Evolutionary conservation across 1,284 basidiomycete species (phyloP).

Genomic region (Quambalaria eucalypti): DNA sequence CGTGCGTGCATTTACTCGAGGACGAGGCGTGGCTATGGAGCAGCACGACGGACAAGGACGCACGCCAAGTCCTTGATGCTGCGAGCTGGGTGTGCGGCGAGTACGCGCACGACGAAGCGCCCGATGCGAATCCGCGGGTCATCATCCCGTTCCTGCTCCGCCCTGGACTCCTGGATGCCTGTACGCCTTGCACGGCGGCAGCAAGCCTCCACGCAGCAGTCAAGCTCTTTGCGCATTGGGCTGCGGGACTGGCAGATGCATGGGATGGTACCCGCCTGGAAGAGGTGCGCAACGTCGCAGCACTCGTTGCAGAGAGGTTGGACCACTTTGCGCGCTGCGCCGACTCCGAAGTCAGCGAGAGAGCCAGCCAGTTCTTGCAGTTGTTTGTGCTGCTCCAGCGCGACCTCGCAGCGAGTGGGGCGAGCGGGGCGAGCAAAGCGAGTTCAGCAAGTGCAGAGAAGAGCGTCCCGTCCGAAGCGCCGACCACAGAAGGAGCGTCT

Average conservation of each 20-base stretch:
- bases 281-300: slow-evolving; percentile 58
- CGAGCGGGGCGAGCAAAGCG: background rate
- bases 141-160: slow-evolving; percentile 54
- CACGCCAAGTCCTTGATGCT: slow-evolving; percentile 68
- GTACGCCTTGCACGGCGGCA: slow-evolving; percentile 9
- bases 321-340: slow-evolving; percentile 53
- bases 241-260: slow-evolving; percentile 60
- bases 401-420: too few relatives aligned
- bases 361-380: slow-evolving; percentile 71
- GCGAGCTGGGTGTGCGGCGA: slow-evolving; percentile 94
- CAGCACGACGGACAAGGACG: slow-evolving; percentile 10
- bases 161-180: slow-evolving; percentile 15
- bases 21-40: slow-evolving; percentile 53
- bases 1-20: slow-evolving; percentile 66
- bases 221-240: slow-evolving; percentile 81
- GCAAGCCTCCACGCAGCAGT: slow-evolving; percentile 68
- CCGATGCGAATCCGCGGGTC: slow-evolving; percentile 21
- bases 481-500: background rate
- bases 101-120: slow-evolving; percentile 55
- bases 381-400: slow-evolving; percentile 71
- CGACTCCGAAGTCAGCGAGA: slow-evolving; percentile 81
- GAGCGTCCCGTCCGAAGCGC: background rate
- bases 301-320: slow-evolving; percentile 56
- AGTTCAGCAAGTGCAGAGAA: background rate
- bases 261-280: slow-evolving; percentile 71